Evolutionary conservation across 345 rosid species (phyloP), one percentile per base, ranked within the genome.

Genomic region (Rhodomyrtus tomentosa): DNA sequence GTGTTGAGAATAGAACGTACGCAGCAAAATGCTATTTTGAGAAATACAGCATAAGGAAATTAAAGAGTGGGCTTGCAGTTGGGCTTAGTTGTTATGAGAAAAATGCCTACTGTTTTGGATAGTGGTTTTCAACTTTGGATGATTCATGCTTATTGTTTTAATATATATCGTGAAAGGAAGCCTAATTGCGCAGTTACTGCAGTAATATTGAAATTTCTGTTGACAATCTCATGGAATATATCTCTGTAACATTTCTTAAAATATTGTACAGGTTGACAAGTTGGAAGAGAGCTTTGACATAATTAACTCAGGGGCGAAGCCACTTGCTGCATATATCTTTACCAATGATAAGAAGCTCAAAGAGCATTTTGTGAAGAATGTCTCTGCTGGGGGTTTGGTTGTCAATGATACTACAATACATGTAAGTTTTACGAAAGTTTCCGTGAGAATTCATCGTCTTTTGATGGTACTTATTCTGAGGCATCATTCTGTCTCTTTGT

Each of bases 321-420:
- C 99, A 80, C 99, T 97, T 83, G 99, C 98, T 32, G 99, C 99
- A 48, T 97, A 95, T 87, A 82, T 97, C 55, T 97, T 97, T 86
- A 93, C 98, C 40, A 92, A 92, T 81, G 84, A 92, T 89, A 92
- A 94, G 89, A 94, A 89, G 88, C 91, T 97, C 48, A 93, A 89
- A 87, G 89, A 92, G 85, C 90, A 87, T 88, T 97, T 97, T 38
- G 93, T 93, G 84, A 86, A 24, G 86, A 92, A 89, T 15, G 95
- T 97, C 72, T 91, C 96, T 21, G 98, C 99, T 4, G 99, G 99
- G 81, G 99, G 99, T 29, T 48, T 97, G 83, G 92, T 90, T 27
- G 87, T 97, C 87, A 97, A 97, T 81, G 99, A 97, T 93, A 94
- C 93, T 53, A 53, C 96, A 80, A 55, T 97, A 68, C 99, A 97